These are phyloP conservation scores for Tricholoma furcatifolium DNA, from an alignment of 768 basidiomycete genomes.

Conservation along the genomic window DNA sequence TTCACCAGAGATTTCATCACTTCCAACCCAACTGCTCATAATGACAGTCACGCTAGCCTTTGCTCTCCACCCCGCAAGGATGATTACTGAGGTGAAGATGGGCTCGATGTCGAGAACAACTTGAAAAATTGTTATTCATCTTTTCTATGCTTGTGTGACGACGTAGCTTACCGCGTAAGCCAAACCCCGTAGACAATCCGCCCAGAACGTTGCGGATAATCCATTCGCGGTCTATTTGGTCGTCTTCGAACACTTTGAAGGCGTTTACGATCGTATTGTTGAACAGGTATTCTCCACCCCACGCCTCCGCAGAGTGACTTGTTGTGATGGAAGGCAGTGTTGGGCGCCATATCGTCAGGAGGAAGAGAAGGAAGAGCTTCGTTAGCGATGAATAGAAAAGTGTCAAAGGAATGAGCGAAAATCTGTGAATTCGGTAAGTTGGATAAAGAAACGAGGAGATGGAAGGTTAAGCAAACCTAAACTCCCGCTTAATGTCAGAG, in stretches of 20 bases:
- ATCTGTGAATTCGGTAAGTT: slow-evolving; percentile 33
- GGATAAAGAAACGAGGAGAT: neutral
- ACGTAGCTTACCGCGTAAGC: slow-evolving; percentile 60
- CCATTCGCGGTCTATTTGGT: slow-evolving; percentile 80
- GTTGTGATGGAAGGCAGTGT: slow-evolving; percentile 27
- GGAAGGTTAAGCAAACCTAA: slow-evolving; percentile 41
- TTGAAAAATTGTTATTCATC: neutral
- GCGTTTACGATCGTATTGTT: slow-evolving; percentile 36
- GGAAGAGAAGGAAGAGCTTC: slow-evolving; percentile 80
- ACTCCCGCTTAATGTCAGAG: slow-evolving; percentile 61
- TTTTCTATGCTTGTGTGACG: neutral
- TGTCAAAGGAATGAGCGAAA: slow-evolving; percentile 74
- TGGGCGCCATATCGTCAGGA: slow-evolving; percentile 79
- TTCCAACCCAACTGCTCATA: slow-evolving; percentile 70
- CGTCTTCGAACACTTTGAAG: slow-evolving; percentile 65
- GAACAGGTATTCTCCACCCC: slow-evolving; percentile 24
- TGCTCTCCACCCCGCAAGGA: slow-evolving; percentile 68
- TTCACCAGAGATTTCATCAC: slow-evolving; percentile 53
- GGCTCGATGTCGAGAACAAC: slow-evolving; percentile 81
- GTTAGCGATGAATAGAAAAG: slow-evolving; percentile 83
- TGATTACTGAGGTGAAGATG: slow-evolving; percentile 69
- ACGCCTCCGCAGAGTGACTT: slow-evolving; percentile 22
- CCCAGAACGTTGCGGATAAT: slow-evolving; percentile 80
- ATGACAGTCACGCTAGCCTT: slow-evolving; percentile 64
- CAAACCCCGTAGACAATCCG: slow-evolving; percentile 86